Conservation (phyloP, 306 rosid genomes). For the Vigna angularis region DNA sequence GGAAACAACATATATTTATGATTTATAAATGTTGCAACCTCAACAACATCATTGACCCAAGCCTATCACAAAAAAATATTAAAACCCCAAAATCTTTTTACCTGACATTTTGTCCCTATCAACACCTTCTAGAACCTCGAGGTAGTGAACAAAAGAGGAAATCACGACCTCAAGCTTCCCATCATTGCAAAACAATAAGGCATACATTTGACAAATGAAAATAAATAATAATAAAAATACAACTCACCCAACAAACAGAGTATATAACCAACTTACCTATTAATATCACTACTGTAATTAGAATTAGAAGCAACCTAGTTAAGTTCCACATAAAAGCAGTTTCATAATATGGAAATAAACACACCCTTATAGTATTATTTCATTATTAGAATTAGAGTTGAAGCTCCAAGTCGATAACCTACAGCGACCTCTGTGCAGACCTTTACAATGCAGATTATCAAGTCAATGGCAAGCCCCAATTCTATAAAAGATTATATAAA, state of each 20-base stretch:
- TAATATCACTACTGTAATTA: conserved; percentile 55
- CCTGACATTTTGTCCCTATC: too few relatives aligned
- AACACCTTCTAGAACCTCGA: too few relatives aligned
- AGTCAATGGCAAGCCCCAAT: not conserved
- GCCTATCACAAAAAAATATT: too few relatives aligned
- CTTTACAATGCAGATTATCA: not conserved
- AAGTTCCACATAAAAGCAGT: not conserved
- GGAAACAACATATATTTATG: too few relatives aligned
- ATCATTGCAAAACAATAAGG: too few relatives aligned
- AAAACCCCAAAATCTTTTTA: too few relatives aligned
- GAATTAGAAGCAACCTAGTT: not conserved
- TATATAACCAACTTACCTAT: conserved; percentile 59
- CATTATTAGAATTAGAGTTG: not conserved
- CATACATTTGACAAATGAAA: not conserved
- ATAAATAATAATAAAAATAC: not conserved
- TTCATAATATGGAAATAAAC: not conserved
- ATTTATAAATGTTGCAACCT: too few relatives aligned
- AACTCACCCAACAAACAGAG: conserved; percentile 9
- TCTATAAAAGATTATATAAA: not conserved
- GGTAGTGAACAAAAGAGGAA: too few relatives aligned
- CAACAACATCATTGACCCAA: too few relatives aligned
- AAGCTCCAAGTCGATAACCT: not conserved
- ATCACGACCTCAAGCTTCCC: too few relatives aligned
- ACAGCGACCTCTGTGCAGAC: not conserved
- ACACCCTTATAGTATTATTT: too few relatives aligned